A percentile compares a stretch with the other conserved stretches of the same genome.
These are phyloP conservation scores for Ogataea allantospora DNA, from an alignment of 805 yeast species.

Conservation along the genomic window DNA sequence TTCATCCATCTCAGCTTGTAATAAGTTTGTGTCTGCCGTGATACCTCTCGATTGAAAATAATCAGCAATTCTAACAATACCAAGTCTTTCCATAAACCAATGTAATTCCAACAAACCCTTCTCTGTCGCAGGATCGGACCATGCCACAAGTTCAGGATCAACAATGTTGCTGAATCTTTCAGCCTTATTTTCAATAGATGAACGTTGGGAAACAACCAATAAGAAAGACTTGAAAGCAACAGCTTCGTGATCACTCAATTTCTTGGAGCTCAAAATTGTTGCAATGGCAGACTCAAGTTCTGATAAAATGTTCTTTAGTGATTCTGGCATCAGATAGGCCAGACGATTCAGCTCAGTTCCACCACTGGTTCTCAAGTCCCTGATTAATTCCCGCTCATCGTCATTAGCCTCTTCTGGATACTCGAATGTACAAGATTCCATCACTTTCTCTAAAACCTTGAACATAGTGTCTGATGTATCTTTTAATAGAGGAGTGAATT, in stretches of 20 bases:
- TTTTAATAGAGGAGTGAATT: slow-evolving; percentile 86
- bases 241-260: slow-evolving; percentile 84
- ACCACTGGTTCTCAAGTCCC: slow-evolving; percentile 86
- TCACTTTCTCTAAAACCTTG: slow-evolving; percentile 77
- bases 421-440: slow-evolving; percentile 79
- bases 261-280: slow-evolving; percentile 60
- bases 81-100: slow-evolving; percentile 98
- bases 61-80: slow-evolving; percentile 89
- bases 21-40: slow-evolving; percentile 67
- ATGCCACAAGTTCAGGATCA: slow-evolving; percentile 87
- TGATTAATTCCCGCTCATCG: slow-evolving; percentile 73
- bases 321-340: slow-evolving; percentile 93
- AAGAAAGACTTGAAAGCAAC: slow-evolving; percentile 92
- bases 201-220: slow-evolving; percentile 86
- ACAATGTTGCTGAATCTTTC: slow-evolving; percentile 84
- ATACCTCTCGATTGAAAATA: slow-evolving; percentile 85
- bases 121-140: slow-evolving; percentile 91
- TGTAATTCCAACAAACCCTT: slow-evolving; percentile 86
- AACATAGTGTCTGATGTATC: slow-evolving; percentile 75
- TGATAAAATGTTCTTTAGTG: slow-evolving; percentile 73
- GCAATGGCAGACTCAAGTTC: slow-evolving; percentile 83
- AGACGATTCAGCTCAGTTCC: slow-evolving; percentile 93
- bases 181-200: slow-evolving; percentile 63
- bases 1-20: slow-evolving; percentile 85
- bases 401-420: slow-evolving; percentile 59